Evolutionary conservation across 345 rosid genomes (phyloP), one percentile per base, ranked within the genome.

Genomic region (Conringia planisiliqua): DNA sequence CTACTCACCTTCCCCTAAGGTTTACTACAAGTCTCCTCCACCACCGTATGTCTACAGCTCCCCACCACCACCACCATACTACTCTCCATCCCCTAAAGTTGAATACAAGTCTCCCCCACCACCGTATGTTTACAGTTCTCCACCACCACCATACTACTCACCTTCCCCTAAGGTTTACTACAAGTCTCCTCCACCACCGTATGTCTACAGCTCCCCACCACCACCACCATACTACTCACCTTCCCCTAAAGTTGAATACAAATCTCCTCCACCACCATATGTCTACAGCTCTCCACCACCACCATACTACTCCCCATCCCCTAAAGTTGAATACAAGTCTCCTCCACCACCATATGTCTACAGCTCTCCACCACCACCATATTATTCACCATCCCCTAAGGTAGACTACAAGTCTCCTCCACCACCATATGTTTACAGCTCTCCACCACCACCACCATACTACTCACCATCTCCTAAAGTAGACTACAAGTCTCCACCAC

Each of bases 161-260:
- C 47, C 47, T 14, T 42, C 17, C 1, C 47, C 47, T 42, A 42
- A 42, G 5, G 47, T 42, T 2, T 17, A 13, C 1, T 68, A 70
- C 50, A 71, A 71, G 0, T 71, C 75, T n/a, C 59, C 75, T 6
- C 75, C 75, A 10, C 67, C 74, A 10, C 67, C 74, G 8, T 70
- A 70, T 2, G 66, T 58, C 0, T 71, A 71, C 48, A 71, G 2
- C 0, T 71, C 70, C 13, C 70, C 69, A 29, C 68, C 68, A 44
- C 50, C 50, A 6, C 50, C 50, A 6, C n/a, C n/a, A n/a, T 44
- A 44, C 50, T 44, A 44, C 4, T 44, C 50, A 0, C 50, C 50
- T 1, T 16, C 50, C 0, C 50, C 50, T 16, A 44, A 44, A 2
- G 10, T 16, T 1, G 2, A 16, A 1, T 44, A 44, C 50, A 44